Conservation (phyloP, 2,329 filamentous ascomycete species). For the Venturia oleaginea region DNA sequence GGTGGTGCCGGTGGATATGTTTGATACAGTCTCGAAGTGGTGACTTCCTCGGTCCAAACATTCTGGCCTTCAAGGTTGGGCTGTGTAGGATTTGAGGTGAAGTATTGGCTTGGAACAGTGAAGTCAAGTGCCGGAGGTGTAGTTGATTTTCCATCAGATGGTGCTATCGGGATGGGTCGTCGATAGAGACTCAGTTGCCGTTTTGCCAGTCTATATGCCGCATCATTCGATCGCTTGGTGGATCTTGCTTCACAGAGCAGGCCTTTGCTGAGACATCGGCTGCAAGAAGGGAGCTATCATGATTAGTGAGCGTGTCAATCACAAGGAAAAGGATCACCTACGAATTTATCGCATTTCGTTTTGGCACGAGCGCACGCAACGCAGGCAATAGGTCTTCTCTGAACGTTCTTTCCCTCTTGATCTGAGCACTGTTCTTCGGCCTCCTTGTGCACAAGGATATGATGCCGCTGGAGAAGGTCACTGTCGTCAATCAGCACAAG, state of each 20-base stretch:
- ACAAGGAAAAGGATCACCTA: background rate
- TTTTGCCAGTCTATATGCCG: conserved; percentile 10
- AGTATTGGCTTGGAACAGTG: background rate
- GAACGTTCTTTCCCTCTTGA: conserved; percentile 23
- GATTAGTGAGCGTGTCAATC: background rate
- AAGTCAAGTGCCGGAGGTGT: conserved; percentile 1
- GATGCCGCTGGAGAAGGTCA: conserved; percentile 44
- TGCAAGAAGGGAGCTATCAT: conserved; percentile 11
- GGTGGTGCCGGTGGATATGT: background rate
- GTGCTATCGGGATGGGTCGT: conserved; percentile 9
- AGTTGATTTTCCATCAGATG: background rate
- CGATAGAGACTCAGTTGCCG: conserved; percentile 13
- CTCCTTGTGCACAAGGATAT: conserved; percentile 26
- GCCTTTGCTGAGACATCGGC: conserved; percentile 11
- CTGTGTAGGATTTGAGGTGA: background rate
- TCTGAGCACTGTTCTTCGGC: background rate
- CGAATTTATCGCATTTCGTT: conserved; percentile 42
- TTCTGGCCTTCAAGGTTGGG: background rate
- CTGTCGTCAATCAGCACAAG: conserved; percentile 21
- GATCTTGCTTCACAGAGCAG: conserved; percentile 11
- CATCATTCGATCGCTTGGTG: conserved; percentile 12
- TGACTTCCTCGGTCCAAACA: background rate
- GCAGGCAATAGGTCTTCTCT: conserved; percentile 43
- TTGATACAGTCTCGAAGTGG: background rate
- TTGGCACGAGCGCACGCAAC: conserved; percentile 46